Evolutionary conservation across 2,329 filamentous ascomycete genomes (phyloP).

Genomic region (Fusarium equiseti): DNA sequence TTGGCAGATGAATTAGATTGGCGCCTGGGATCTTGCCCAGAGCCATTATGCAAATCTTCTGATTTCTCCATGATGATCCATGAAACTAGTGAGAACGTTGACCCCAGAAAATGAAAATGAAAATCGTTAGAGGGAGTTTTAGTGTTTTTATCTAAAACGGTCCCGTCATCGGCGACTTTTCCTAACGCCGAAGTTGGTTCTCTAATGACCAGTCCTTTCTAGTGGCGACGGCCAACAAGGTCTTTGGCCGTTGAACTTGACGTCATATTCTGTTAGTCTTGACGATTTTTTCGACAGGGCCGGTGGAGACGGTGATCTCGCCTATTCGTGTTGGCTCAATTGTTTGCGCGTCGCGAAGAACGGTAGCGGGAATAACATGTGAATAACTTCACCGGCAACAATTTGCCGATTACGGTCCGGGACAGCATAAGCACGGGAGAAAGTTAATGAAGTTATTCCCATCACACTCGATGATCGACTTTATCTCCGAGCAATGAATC

Average conservation of each 20-base stretch:
- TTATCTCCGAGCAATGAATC: not conserved
- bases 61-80: slow-evolving; percentile 11
- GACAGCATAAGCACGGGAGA: not conserved
- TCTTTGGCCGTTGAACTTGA: not conserved
- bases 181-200: not conserved
- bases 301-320: slow-evolving; percentile 9
- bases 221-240: slow-evolving; percentile 20
- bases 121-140: not conserved
- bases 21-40: not conserved
- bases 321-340: not conserved
- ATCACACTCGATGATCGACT: not conserved
- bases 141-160: slow-evolving; percentile 16
- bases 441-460: not conserved
- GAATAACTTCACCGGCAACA: slow-evolving; percentile 23
- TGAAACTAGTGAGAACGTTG: not conserved
- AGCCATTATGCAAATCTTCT: slow-evolving; percentile 6
- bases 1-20: slow-evolving; percentile 7
- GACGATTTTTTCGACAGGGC: not conserved
- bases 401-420: slow-evolving; percentile 23
- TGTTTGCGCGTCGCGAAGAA: not conserved
- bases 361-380: slow-evolving; percentile 7
- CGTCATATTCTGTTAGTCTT: not conserved
- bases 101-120: not conserved
- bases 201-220: not conserved
- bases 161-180: slow-evolving; percentile 28